Evolutionary conservation across 2,329 filamentous ascomycete species (phyloP).

Genomic region (Venturia pyrina): DNA sequence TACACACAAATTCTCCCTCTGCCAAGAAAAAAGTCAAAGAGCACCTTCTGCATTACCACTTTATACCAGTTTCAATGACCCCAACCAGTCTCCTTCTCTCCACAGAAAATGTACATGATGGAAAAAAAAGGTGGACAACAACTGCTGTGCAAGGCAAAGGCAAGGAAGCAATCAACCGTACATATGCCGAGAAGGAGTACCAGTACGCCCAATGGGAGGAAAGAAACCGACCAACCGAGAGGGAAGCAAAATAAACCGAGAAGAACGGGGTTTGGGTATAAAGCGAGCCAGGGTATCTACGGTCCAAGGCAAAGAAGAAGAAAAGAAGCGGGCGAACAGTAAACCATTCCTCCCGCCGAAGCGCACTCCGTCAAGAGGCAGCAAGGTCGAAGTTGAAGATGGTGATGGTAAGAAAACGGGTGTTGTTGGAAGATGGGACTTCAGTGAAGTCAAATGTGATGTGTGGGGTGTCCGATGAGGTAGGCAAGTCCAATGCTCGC

Average conservation of each 20-base stretch:
- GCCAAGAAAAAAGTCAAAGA: background rate
- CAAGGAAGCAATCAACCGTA: background rate
- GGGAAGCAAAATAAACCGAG: background rate
- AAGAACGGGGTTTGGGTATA: background rate
- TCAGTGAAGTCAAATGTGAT: background rate
- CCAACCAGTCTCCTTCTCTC: background rate
- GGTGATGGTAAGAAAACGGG: background rate
- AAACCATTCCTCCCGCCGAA: background rate
- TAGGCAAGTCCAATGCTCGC: conserved; percentile 2
- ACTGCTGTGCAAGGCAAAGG: background rate
- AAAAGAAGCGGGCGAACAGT: background rate
- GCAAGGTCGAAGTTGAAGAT: background rate
- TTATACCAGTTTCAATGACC: background rate
- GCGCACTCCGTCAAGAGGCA: background rate
- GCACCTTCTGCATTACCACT: background rate
- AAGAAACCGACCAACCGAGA: background rate
- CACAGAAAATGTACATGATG: background rate
- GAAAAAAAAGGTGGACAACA: background rate
- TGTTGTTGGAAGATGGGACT: background rate
- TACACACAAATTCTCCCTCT: background rate
- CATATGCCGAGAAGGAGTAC: background rate
- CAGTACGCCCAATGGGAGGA: background rate
- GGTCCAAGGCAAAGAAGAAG: background rate
- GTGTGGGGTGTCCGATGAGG: background rate
- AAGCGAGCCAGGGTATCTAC: conserved; percentile 2